Percentiles rank a stretch among this genome's conserved stretches.
Evolutionary conservation across 805 yeast species (phyloP).

Genomic region (Yarrowia porcina): DNA sequence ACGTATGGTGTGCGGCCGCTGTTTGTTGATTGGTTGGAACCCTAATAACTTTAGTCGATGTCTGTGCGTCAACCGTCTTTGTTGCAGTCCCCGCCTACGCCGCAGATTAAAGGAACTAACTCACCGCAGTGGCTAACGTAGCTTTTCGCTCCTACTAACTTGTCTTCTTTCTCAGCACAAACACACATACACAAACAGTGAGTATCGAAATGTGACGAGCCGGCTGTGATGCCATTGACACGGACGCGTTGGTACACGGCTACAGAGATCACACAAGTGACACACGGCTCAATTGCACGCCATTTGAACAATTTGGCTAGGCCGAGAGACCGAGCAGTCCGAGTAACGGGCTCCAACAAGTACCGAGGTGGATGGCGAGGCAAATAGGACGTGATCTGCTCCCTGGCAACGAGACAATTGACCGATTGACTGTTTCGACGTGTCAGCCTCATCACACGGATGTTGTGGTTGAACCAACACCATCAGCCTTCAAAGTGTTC

Average conservation of each 20-base stretch:
- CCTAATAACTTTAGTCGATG: not conserved
- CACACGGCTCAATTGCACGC: slow-evolving; percentile 1
- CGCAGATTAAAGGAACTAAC: slow-evolving; percentile 18
- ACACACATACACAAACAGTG: slow-evolving; percentile 24
- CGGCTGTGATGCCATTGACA: not conserved
- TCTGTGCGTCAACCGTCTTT: slow-evolving; percentile 12
- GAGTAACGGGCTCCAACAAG: no score
- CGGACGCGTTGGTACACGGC: no score
- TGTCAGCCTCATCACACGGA: no score
- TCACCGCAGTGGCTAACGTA: slow-evolving; percentile 11
- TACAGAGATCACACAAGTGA: not conserved
- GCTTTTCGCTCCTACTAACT: slow-evolving; percentile 17
- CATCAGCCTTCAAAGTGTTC: no score
- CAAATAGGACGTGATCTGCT: no score
- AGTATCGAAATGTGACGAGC: not conserved
- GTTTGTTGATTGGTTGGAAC: slow-evolving; percentile 9
- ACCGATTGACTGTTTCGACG: no score
- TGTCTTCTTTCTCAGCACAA: slow-evolving; percentile 25
- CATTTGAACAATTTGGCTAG: no score
- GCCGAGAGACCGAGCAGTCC: no score
- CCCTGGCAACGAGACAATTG: no score
- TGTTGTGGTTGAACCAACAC: no score
- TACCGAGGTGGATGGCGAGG: not conserved
- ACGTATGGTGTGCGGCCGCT: slow-evolving; percentile 17
- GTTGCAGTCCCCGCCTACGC: slow-evolving; percentile 25